Conservation (phyloP, 495 filamentous ascomycete genomes). For the Penicillium daleae region DNA sequence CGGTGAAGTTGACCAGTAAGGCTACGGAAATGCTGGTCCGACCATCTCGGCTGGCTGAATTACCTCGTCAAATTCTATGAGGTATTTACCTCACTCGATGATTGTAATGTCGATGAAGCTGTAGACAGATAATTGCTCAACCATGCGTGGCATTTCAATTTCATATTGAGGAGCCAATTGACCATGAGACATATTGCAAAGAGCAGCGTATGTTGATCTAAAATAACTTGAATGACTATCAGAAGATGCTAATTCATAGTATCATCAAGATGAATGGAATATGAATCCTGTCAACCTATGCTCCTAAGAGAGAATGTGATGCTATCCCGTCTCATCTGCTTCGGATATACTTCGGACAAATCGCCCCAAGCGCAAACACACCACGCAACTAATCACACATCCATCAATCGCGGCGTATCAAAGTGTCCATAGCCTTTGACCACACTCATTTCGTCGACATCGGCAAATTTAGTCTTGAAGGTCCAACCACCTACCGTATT, state of each 20-base stretch:
- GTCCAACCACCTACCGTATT: constrained; percentile 78
- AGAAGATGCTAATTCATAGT: neutral
- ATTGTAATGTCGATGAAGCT: neutral
- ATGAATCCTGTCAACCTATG: neutral
- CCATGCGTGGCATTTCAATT: neutral
- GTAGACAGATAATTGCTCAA: neutral
- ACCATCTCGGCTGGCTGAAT: neutral
- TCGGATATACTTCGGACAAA: neutral
- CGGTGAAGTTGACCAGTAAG: neutral
- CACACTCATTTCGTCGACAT: constrained; percentile 84
- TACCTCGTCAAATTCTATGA: neutral
- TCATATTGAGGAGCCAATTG: neutral
- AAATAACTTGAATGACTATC: neutral
- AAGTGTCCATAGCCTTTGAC: constrained; percentile 87
- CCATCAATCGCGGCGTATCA: constrained; percentile 71
- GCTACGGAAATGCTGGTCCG: neutral
- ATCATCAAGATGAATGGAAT: neutral
- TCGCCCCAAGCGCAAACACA: neutral
- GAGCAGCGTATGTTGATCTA: neutral
- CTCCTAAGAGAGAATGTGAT: neutral
- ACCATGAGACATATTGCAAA: neutral
- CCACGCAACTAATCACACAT: neutral
- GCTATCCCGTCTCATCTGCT: neutral
- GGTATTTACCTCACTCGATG: neutral
- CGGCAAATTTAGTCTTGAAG: constrained; percentile 77